These are phyloP conservation scores for Neurospora crassa DNA, from an alignment of 2,329 filamentous ascomycete species.

Conservation along the genomic window DNA sequence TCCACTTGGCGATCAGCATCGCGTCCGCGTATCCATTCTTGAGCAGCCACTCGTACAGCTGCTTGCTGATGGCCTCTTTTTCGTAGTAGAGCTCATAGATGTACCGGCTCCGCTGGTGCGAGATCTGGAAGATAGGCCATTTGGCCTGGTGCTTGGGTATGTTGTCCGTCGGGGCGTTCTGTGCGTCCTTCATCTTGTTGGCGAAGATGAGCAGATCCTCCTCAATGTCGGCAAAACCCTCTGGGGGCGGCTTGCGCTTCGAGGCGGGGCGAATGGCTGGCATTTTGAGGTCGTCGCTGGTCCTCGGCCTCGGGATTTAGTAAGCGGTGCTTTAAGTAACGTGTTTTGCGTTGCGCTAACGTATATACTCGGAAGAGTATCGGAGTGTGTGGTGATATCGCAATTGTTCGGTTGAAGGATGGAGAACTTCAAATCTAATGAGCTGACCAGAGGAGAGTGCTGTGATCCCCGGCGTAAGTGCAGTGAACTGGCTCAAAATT, in stretches of 20 bases:
- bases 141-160: constrained; percentile 78
- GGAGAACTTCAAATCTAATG: background rate
- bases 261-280: constrained; percentile 66
- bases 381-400: background rate
- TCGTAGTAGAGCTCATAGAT: constrained; percentile 98
- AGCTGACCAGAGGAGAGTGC: background rate
- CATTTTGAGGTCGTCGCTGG: constrained; percentile 37
- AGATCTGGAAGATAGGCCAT: constrained; percentile 97
- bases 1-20: constrained; percentile 98
- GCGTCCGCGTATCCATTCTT: constrained; percentile 96
- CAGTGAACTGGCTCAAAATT: background rate
- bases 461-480: background rate
- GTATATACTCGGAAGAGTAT: background rate
- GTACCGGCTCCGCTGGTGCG: constrained; percentile 83
- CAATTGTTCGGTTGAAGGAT: background rate
- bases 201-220: constrained; percentile 76
- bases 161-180: constrained; percentile 76
- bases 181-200: constrained; percentile 92
- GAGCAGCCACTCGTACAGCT: constrained; percentile 89
- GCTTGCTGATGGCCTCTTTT: constrained; percentile 88
- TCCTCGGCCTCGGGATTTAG: background rate
- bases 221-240: constrained; percentile 81
- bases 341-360: background rate
- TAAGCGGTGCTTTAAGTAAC: background rate
- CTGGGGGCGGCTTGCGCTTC: constrained; percentile 73